Base-by-base conservation (phyloP, 371 early-diverging fungal species). In the Zopfochytrium polystomum region DNA sequence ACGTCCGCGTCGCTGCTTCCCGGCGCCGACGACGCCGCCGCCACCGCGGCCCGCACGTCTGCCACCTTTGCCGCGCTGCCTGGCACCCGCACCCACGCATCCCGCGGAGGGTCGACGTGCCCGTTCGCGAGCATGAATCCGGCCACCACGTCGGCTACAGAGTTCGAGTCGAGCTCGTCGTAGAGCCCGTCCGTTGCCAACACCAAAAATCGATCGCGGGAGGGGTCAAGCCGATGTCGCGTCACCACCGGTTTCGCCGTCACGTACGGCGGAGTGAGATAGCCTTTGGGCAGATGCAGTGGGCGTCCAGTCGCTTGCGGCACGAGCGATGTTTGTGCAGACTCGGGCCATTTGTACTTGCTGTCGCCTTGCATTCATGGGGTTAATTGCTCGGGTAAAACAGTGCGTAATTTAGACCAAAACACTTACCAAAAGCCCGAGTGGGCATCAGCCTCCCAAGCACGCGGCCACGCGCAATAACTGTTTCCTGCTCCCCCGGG, bases 131-230 rank as follows among this genome's bases (percentile, higher is more conserved):
- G 33, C 62, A 67, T 44, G 45, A 56, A 59, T 2, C 65, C 68
- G 3, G 43, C 71, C 11, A 75, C 62, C 20, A 69, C 42, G 27
- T 82, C 79, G 3, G 87, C 81, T 0, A 86, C 86, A 54, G 89
- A 82, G 3, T 87, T 87, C 68, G 83, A 87, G 18, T 81, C 78
- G 48, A 95, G 63, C 58, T 87, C 83, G 62, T 95, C 96, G 86
- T 90, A 96, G 1, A 97, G 73, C 3, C 97, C 97, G 74, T 97
- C 97, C 0, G 93, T 88, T 2, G 92, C 96, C 45, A 97, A 71
- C 1, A 96, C 88, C 52, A 95, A 66, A 71, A 87, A 93, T 52
- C 77, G 71, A 72, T 95, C 95, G 27, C 64, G 54, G 15, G 76
- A 72, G 23, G 77, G 70, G 63, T 74, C 58, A 42, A 88, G 62